Base-by-base conservation (phyloP, 2,329 filamentous ascomycete species). In the Diaporthe caulivora region DNA sequence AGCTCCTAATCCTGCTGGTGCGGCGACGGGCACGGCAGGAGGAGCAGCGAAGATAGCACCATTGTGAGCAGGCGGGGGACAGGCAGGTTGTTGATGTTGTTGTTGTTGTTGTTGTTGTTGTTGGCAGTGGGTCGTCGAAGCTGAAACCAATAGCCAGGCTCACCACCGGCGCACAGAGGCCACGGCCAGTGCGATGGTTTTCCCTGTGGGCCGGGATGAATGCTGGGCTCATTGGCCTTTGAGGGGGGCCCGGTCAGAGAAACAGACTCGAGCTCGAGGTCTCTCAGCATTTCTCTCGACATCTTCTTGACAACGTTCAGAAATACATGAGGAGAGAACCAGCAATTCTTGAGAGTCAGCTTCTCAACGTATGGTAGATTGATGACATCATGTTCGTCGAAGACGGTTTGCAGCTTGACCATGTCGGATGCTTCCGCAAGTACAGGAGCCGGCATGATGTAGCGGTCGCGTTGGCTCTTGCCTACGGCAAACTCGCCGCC, bases 401-500 rank as follows among this genome's bases (percentile, higher is more conserved):
- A 44, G 21, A 75, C 44, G 57, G 72, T 73, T 24, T 77, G 75
- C 24, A 77, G 70, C 13, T 72, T 40, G 70, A 77, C 72, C 82
- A 86, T 83, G 31, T 64, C 44, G 53, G 77, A 68, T 6, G 76
- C 74, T 13, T 81, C 74, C 26, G 86, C 78, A 31, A 87, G 78
- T 74, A 91, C 81, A 1, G 91, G 92, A 11, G 90, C 90, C 0
- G 92, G 91, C 24, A 94, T 82, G 42, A 94, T 80, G 77, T 91
- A 86, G 71, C 86, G 85, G 77, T 92, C 92, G 34, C 92, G 87
- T 44, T 91, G 90, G 76, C 87, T 87, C 3, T 89, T 81, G 31
- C 92, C 91, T 24, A 88, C 83, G 2, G 90, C 91, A 76, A 92
- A 88, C 81, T 94, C 92, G 37, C 92, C 92, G 57, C 92, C 92